Base-by-base conservation (phyloP, 2,329 filamentous ascomycete genomes). In the Ampelomyces quisqualis region DNA sequence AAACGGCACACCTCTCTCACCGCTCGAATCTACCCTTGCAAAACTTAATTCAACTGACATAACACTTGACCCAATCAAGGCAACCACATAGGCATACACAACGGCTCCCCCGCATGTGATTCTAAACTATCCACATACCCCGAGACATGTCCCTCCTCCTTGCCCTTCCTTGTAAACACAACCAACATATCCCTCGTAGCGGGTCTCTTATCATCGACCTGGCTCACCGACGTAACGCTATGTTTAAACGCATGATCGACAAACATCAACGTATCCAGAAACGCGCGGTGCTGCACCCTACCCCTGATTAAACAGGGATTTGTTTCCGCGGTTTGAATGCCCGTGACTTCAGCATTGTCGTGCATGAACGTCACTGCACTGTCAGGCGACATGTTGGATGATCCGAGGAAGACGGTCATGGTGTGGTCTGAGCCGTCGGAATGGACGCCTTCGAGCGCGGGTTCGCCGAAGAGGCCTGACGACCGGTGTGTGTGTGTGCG, bases 1-100 rank as follows among this genome's bases (percentile, higher is more conserved):
- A n/a, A n/a, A n/a, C n/a, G n/a, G n/a, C n/a, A n/a, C n/a, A n/a
- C n/a, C n/a, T n/a, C n/a, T n/a, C n/a, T n/a, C n/a, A n/a, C n/a
- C n/a, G n/a, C n/a, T n/a, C n/a, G n/a, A n/a, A n/a, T n/a, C n/a
- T n/a, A n/a, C n/a, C n/a, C n/a, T n/a, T n/a, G n/a, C n/a, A n/a
- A n/a, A n/a, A n/a, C n/a, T n/a, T n/a, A n/a, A n/a, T n/a, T n/a
- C n/a, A n/a, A n/a, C n/a, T n/a, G n/a, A n/a, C n/a, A n/a, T 10
- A 7, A 10, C 5, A 28, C 26, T 28, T 9, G 5, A 3, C 26
- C 29, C 6, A n/a, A 31, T 38, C 35, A 38, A 23, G 35, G 35
- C 26, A 38, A n/a, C 35, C 35, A 38, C 35, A 38, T 38, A 11
- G 35, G 35, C 26, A 38, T 31, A 38, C 31, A 27, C 18, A 38